These are phyloP conservation scores for Pichia pseudocactophila DNA, from an alignment of 805 yeast genomes.

Conservation along the genomic window DNA sequence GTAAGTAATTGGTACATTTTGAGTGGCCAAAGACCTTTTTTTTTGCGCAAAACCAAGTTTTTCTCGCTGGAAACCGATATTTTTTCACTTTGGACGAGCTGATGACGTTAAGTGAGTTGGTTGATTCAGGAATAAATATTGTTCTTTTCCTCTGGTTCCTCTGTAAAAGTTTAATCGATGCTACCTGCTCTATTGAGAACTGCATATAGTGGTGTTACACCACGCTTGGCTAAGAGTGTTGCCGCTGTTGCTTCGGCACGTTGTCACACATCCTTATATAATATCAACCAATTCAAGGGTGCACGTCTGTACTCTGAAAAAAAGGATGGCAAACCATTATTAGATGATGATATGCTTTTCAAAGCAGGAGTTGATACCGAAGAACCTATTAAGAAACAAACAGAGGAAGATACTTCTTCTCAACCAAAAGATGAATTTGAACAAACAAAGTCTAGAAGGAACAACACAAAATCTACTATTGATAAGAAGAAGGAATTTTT, in stretches of 20 bases:
- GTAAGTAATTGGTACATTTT: too few species aligned
- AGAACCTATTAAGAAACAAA: constrained; percentile 11
- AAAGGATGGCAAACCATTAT: constrained; percentile 33
- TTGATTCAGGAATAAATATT: too few species aligned
- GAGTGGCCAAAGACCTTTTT: too few species aligned
- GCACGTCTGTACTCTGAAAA: constrained; percentile 18
- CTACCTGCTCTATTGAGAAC: neutral
- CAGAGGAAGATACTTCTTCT: too few species aligned
- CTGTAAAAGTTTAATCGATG: too few species aligned
- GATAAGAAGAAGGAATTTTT: constrained; percentile 77
- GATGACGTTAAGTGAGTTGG: too few species aligned
- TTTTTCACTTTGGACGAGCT: too few species aligned
- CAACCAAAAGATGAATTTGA: constrained; percentile 24
- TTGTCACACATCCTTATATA: too few species aligned
- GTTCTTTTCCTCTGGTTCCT: neutral
- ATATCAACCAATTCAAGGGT: neutral
- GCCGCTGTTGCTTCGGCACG: too few species aligned
- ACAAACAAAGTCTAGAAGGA: constrained; percentile 34
- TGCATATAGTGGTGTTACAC: too few species aligned
- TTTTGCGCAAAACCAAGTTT: too few species aligned
- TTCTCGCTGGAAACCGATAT: too few species aligned
- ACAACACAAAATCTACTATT: constrained; percentile 56
- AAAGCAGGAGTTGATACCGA: constrained; percentile 74
- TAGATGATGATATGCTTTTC: constrained; percentile 73
- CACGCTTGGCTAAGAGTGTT: neutral